Evolutionary conservation across 129 eudicot species (phyloP), one percentile per base, ranked within the genome.

Genomic region (Cynara cardunculus): DNA sequence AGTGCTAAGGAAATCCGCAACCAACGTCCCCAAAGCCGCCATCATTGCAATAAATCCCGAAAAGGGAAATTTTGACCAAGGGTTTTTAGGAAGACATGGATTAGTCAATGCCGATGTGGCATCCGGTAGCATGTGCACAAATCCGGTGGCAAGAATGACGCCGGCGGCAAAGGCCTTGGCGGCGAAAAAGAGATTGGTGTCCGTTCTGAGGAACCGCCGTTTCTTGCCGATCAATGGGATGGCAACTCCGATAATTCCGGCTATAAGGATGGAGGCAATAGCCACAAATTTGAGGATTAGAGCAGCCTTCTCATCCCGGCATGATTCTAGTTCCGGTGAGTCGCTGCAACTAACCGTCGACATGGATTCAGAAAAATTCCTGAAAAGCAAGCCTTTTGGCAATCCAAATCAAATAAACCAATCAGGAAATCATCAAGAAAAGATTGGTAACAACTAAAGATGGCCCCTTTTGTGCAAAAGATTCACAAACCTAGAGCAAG

Each of bases 91-190:
- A 25, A 91, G 86, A 71, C 98, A 94, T 6, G 88, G 66, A 61
- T 91, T 79, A 0, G 97, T 81, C 22, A 94, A 76, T 11, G 94
- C 87, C 37, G 85, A 76, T 0, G 93, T 91, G 79, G 97, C 98
- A 37, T 91, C 98, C 21, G 98, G 97, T 72, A 94, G 76, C 88
- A 94, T 91, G 87, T 95, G 99, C 72, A 95, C 99, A 26, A 94
- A 94, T 21, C 97, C 97, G 0, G 99, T 94, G 28, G 98, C 96
- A 2, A 94, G 91, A 77, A 94, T 94, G 18, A 94, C 99, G 8
- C 97, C 99, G 1, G 96, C 99, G 0, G 99, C 97, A 67, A 94
- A 94, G 74, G 99, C 99, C 67, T 95, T 92, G 56, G 94, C 94
- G 13, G 88, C 89, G 1, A 91, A 83, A 74, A 94, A 94, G 56